phyloP scores from a whole-genome alignment of 2,329 filamentous ascomycete species.

The Aschersonia sp. region DNA sequence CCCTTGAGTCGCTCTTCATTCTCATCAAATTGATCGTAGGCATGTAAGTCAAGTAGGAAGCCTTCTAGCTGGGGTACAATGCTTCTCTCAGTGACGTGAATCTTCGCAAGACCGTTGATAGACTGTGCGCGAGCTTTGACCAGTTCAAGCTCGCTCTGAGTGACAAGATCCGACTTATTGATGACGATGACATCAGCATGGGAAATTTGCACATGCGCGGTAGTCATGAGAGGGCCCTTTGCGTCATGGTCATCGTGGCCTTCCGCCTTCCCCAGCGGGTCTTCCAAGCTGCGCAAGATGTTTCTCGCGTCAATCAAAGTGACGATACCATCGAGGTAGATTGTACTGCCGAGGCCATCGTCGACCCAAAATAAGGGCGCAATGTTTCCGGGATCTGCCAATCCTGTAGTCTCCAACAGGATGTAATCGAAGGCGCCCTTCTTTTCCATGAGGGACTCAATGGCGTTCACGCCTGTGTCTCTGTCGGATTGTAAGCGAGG shows the following conservation, averaged over 20 bases:
- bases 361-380: slow-evolving; percentile 97
- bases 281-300: slow-evolving; percentile 67
- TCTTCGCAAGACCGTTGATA: slow-evolving; percentile 80
- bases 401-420: slow-evolving; percentile 84
- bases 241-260: slow-evolving; percentile 36
- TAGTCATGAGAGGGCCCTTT: slow-evolving; percentile 63
- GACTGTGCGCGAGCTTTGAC: slow-evolving; percentile 60
- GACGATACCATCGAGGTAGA: slow-evolving; percentile 93
- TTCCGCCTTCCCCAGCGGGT: slow-evolving; percentile 39
- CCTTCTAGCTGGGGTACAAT: slow-evolving; percentile 72
- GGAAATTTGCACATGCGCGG: slow-evolving; percentile 89
- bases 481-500: slow-evolving; percentile 22
- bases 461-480: slow-evolving; percentile 84
- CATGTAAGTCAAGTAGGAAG: slow-evolving; percentile 76
- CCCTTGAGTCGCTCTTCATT: slow-evolving; percentile 61
- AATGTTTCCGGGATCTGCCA: slow-evolving; percentile 90
- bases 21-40: slow-evolving; percentile 70
- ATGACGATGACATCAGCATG: slow-evolving; percentile 91
- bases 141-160: slow-evolving; percentile 47
- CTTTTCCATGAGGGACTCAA: slow-evolving; percentile 90
- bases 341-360: slow-evolving; percentile 83
- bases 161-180: slow-evolving; percentile 85
- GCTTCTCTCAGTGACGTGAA: slow-evolving; percentile 70
- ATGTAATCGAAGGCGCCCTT: slow-evolving; percentile 95
- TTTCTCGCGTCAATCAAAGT: slow-evolving; percentile 94